These are phyloP conservation scores for Neurospora tetrasperma DNA, from an alignment of 495 filamentous ascomycete genomes.

Conservation along the genomic window DNA sequence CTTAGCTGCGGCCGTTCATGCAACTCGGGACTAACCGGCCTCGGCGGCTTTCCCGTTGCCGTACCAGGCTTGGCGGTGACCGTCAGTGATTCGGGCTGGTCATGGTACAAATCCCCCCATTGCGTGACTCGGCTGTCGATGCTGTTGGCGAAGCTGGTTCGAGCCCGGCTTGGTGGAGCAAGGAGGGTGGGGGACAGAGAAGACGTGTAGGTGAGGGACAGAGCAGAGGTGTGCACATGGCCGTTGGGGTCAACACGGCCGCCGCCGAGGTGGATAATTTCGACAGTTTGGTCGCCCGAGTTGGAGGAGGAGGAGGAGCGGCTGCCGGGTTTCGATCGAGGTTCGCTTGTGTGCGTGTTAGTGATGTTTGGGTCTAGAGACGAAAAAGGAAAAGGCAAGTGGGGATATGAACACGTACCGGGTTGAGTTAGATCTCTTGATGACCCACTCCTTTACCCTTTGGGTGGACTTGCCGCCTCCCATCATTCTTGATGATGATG, in stretches of 20 bases:
- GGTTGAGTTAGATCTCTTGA: constrained; percentile 18
- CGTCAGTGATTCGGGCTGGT: not conserved
- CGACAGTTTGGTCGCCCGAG: constrained; percentile 3
- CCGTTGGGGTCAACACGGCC: constrained; percentile 11
- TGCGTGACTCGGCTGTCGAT: constrained; percentile 23
- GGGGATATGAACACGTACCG: constrained; percentile 6
- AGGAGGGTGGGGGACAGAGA: constrained; percentile 2
- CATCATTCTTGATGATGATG: not conserved
- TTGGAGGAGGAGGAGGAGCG: constrained; percentile 1
- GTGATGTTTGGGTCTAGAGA: not conserved
- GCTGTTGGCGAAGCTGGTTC: constrained; percentile 7
- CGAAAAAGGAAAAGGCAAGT: not conserved
- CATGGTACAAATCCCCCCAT: constrained; percentile 23
- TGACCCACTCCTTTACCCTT: constrained; percentile 19
- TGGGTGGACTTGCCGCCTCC: constrained; percentile 11
- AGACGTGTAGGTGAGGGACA: not conserved
- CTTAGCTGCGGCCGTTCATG: not conserved
- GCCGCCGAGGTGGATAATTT: constrained; percentile 27
- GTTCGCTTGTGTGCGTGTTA: not conserved
- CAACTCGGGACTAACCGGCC: not conserved
- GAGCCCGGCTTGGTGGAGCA: not conserved
- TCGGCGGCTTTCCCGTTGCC: not conserved
- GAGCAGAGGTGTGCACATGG: not conserved
- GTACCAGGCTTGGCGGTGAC: not conserved
- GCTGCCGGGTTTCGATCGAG: not conserved